A percentile compares a stretch with the other conserved stretches of the same genome.
These are phyloP conservation scores for Perkinsus chesapeaki DNA, from an alignment of 169 alveolate genomes.

Conservation along the genomic window DNA sequence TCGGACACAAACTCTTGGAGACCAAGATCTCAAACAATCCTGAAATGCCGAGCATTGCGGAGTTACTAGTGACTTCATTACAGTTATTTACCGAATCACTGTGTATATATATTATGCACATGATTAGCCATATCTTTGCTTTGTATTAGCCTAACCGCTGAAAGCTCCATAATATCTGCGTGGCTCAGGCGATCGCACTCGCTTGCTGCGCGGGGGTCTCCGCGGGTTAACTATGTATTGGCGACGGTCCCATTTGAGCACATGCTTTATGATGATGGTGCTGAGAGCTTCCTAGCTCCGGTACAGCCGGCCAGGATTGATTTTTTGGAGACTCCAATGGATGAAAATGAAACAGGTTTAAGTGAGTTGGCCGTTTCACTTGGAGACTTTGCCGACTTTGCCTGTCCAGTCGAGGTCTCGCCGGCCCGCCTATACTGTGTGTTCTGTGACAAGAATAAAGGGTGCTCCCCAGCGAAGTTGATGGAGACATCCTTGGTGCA, in stretches of 20 bases:
- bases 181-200: neutral
- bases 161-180: too few species aligned
- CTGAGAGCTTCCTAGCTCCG: neutral
- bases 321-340: neutral
- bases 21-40: too few species aligned
- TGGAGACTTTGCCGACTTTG: neutral
- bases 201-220: neutral
- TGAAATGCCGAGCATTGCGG: too few species aligned
- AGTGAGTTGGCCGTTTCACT: neutral
- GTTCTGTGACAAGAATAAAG: neutral
- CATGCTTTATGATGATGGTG: neutral
- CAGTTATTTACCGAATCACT: too few species aligned
- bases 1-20: too few species aligned
- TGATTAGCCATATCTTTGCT: too few species aligned
- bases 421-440: neutral
- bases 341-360: neutral
- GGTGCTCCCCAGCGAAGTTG: neutral
- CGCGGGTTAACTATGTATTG: neutral
- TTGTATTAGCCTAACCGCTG: too few species aligned
- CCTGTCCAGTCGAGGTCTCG: neutral
- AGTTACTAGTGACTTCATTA: too few species aligned
- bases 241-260: neutral
- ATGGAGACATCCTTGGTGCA: neutral
- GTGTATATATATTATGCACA: too few species aligned
- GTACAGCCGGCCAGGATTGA: neutral